A percentile compares a stretch with the other conserved stretches of the same genome.
phyloP scores from a whole-genome alignment of 306 rosid genomes.

The Acmispon strigosus region DNA sequence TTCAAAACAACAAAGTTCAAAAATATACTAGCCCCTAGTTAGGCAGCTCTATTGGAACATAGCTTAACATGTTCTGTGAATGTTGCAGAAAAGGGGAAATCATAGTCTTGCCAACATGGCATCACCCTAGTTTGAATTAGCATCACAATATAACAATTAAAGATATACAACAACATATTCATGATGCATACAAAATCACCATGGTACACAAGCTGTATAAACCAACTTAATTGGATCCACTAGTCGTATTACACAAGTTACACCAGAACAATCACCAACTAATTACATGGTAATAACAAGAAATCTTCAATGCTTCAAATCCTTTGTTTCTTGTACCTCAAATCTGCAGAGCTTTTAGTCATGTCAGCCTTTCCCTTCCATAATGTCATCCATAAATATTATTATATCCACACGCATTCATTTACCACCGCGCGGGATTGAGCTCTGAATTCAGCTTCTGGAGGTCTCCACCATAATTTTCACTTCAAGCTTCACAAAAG shows the following conservation, averaged over 20 bases:
- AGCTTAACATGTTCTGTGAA: too few species aligned
- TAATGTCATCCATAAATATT: conserved; percentile 2
- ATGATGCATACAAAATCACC: neutral
- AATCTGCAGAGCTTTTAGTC: neutral
- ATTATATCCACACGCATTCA: neutral
- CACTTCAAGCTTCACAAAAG: neutral
- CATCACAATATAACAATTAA: neutral
- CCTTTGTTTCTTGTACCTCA: neutral
- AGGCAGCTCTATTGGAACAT: too few species aligned
- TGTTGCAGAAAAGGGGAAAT: too few species aligned
- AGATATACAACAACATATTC: neutral
- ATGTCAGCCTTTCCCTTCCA: conserved; percentile 2
- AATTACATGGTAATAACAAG: conserved; percentile 12
- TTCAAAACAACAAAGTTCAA: too few species aligned
- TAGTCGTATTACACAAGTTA: too few species aligned
- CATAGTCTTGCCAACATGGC: neutral
- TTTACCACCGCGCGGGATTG: neutral
- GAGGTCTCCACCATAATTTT: neutral
- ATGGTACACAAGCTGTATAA: neutral
- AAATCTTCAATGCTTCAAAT: conserved; percentile 1
- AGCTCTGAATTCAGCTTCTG: neutral
- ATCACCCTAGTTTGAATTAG: neutral
- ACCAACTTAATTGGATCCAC: neutral
- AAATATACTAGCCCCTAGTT: too few species aligned
- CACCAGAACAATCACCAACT: conserved; percentile 6